Evolutionary conservation across 495 filamentous ascomycete species (phyloP), one percentile per base, ranked within the genome.

Genomic region (Ascodesmis nigricans): DNA sequence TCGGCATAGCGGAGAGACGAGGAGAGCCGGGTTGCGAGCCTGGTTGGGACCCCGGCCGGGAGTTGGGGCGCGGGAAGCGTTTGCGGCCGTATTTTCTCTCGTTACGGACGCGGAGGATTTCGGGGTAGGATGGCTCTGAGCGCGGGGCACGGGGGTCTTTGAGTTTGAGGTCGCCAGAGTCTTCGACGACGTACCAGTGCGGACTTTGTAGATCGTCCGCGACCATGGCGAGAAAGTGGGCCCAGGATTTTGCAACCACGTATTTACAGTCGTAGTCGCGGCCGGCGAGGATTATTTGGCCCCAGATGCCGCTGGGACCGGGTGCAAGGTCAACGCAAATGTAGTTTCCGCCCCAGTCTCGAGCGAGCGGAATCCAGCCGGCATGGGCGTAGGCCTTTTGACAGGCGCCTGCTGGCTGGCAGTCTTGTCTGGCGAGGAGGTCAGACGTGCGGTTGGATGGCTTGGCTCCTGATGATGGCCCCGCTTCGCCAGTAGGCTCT

Each of bases 221-320:
- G 10, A 93, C 65, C 18, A 69, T 68, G 8, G 80, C 82, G 8
- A 99, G 55, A 46, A 99, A 83, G 6, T 73, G 63, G 11, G 75
- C 69, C 87, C 87, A 99, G 2, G 87, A 95, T 27, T 77, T 73
- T 19, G 87, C 75, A 36, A 99, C 64, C 16, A 99, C 84, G 47
- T 87, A 95, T 57, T 95, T 99, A 57, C 78, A 90, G 54, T 99
- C 87, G 55, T 92, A 99, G 56, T 99, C 87, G 16, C 87, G 77
- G 24, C 87, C 87, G 42, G 91, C 91, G 27, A 99, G 67, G 45
- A 99, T 91, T 31, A 99, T 67, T 49, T 99, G 87, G 29, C 87
- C 87, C 83, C 87, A 99, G 55, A 68, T 71, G 14, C 87, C 87
- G 10, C 67, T 66, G 2, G 87, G 78, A 1, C 87, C 90, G 22